Conservation (phyloP, 163 green algal genomes). For the Chlorella variabilis region DNA sequence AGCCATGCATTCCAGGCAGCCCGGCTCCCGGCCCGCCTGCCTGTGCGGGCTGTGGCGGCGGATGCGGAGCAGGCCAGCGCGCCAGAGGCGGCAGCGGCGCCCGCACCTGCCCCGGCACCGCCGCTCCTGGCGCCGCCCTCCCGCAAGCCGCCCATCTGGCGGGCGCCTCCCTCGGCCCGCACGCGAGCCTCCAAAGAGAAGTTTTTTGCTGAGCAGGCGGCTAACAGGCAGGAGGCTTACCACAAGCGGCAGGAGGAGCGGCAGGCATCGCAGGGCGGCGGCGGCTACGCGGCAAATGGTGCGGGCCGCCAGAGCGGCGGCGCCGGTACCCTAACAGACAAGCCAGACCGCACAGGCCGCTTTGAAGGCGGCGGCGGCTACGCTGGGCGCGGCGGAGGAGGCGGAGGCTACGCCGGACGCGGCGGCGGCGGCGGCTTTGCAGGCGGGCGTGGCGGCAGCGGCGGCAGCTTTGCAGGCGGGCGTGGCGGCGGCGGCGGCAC, state of each 20-base stretch:
- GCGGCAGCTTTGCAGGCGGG: neutral
- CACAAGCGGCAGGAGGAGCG: neutral
- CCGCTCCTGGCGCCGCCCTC: constrained; percentile 9
- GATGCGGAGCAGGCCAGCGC: neutral
- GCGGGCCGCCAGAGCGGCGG: neutral
- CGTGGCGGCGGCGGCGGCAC: neutral
- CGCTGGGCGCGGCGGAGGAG: too few relatives aligned
- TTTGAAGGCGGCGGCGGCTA: too few relatives aligned
- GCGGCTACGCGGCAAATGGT: too few relatives aligned
- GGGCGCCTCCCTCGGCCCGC: constrained; percentile 26
- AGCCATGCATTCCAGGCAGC: neutral
- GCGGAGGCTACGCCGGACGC: too few relatives aligned
- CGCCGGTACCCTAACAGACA: too few relatives aligned
- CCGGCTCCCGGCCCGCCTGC: neutral
- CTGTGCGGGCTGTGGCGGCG: neutral
- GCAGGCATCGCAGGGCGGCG: neutral
- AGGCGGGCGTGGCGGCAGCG: neutral
- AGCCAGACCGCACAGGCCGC: too few relatives aligned
- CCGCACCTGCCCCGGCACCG: neutral
- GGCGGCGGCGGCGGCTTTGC: neutral
- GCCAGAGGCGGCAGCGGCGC: neutral
- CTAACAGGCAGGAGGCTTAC: constrained; percentile 13
- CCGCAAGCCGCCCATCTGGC: constrained; percentile 25
- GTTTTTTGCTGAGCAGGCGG: constrained; percentile 28
- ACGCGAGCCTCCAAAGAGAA: constrained; percentile 28